Percentiles rank a stretch among this genome's conserved stretches.
Evolutionary conservation across 2,329 filamentous ascomycete species (phyloP).

Genomic region (Arthrobotrys iridis): DNA sequence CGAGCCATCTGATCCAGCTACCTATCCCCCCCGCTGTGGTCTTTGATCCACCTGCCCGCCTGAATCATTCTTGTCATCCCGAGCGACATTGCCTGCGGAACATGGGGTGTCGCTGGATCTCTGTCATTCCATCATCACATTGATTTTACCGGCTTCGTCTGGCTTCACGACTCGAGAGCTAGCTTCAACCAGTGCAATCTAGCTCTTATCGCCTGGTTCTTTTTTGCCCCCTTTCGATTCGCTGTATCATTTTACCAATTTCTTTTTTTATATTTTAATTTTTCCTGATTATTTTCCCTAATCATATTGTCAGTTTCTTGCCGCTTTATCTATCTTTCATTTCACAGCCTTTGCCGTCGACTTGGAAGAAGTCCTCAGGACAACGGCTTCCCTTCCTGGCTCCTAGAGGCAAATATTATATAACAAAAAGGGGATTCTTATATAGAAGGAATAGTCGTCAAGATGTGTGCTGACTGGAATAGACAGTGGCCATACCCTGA

Average conservation of each 20-base stretch:
- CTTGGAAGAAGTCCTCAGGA: constrained; percentile 36
- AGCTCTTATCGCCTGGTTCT: constrained; percentile 21
- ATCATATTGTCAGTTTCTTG: not conserved
- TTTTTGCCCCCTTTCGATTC: constrained; percentile 38
- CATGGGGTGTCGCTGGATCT: constrained; percentile 53
- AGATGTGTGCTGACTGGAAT: constrained; percentile 54
- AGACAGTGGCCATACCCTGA: constrained; percentile 45
- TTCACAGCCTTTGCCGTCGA: constrained; percentile 9
- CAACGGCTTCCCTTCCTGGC: constrained; percentile 38
- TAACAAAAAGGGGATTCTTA: constrained; percentile 14
- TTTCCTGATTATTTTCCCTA: not conserved
- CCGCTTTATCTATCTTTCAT: constrained; percentile 2
- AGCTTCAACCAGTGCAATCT: constrained; percentile 30
- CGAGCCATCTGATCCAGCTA: not conserved
- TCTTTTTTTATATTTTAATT: constrained; percentile 5
- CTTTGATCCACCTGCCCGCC: constrained; percentile 14
- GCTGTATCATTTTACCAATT: constrained; percentile 28
- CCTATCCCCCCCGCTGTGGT: not conserved
- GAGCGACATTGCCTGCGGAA: constrained; percentile 36
- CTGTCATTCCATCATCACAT: constrained; percentile 47
- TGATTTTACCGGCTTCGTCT: constrained; percentile 36
- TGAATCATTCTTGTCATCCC: not conserved
- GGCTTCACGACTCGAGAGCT: constrained; percentile 24
- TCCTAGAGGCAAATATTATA: constrained; percentile 12
- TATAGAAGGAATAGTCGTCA: constrained; percentile 32